These are phyloP conservation scores for Platismatia glauca DNA, from an alignment of 495 filamentous ascomycete species.

Conservation along the genomic window DNA sequence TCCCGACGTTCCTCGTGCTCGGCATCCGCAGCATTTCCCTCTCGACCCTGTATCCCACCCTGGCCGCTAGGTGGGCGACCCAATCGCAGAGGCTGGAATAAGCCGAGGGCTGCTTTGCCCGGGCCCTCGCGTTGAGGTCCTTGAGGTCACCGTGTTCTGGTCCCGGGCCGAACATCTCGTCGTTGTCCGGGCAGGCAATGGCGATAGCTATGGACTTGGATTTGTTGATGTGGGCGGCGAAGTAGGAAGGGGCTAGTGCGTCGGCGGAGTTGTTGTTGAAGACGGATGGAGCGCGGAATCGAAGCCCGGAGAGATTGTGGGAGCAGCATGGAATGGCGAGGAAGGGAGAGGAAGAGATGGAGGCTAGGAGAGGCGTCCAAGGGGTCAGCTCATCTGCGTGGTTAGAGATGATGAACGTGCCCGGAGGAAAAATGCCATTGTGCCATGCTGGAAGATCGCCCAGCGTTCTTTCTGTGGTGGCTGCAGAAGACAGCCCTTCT, in stretches of 20 bases:
- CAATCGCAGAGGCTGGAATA: conserved; percentile 27
- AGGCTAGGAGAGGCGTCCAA: conserved; percentile 88
- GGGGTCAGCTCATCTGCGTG: conserved; percentile 92
- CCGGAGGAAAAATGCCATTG: conserved; percentile 59
- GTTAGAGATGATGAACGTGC: conserved; percentile 91
- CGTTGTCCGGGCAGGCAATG: conserved; percentile 17
- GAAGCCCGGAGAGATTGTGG: conserved; percentile 67
- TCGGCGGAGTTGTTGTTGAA: conserved; percentile 24
- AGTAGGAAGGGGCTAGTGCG: conserved; percentile 21
- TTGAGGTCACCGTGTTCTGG: conserved; percentile 37
- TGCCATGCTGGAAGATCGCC: conserved; percentile 35
- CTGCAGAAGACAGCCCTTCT: neutral
- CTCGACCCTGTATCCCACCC: conserved; percentile 69
- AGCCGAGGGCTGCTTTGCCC: conserved; percentile 24
- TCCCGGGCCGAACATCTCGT: conserved; percentile 26
- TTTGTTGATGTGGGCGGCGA: conserved; percentile 21
- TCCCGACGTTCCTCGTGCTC: conserved; percentile 74
- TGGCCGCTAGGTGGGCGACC: conserved; percentile 44
- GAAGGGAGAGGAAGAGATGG: conserved; percentile 66
- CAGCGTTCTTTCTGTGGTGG: neutral
- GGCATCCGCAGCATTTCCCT: conserved; percentile 77
- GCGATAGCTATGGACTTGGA: conserved; percentile 43
- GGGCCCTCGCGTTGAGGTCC: conserved; percentile 26
- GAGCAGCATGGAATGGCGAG: conserved; percentile 93
- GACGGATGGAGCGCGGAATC: conserved; percentile 56